Conservation (phyloP, 1,284 basidiomycete genomes). For the Pseudozyma hubeiensis region DNA sequence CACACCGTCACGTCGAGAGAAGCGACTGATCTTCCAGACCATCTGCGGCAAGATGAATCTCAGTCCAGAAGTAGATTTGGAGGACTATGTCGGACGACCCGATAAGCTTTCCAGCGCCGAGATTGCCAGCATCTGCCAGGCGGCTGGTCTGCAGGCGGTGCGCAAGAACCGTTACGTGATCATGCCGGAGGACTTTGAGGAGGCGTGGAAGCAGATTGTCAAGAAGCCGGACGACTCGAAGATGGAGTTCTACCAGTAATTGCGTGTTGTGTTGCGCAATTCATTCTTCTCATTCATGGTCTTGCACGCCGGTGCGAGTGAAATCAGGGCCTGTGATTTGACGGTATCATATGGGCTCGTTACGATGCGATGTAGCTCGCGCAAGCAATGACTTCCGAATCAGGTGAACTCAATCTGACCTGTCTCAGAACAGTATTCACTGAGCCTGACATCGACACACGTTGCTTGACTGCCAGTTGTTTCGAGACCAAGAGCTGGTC, state of each 20-base stretch:
- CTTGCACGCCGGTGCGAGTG: not conserved
- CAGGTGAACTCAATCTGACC: too few species aligned
- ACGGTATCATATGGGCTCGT: not conserved
- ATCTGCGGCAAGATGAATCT: conserved; percentile 98
- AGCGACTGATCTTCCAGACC: conserved; percentile 98
- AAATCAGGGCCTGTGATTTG: not conserved
- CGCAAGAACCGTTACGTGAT: conserved; percentile 98
- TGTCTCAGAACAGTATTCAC: too few species aligned
- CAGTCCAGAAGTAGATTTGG: conserved; percentile 95
- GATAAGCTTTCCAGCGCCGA: conserved; percentile 95
- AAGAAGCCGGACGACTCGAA: conserved; percentile 66
- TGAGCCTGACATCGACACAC: too few species aligned
- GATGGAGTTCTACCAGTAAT: conserved; percentile 67
- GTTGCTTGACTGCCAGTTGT: too few species aligned
- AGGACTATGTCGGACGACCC: conserved; percentile 97
- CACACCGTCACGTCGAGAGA: conserved; percentile 90
- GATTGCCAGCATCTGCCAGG: conserved; percentile 95
- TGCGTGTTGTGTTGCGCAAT: conserved; percentile 13
- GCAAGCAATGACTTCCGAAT: too few species aligned
- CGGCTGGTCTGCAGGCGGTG: conserved; percentile 96
- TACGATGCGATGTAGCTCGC: not conserved
- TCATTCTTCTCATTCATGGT: conserved; percentile 6
- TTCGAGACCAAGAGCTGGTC: too few species aligned
- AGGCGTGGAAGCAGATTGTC: conserved; percentile 67
- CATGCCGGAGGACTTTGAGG: conserved; percentile 93